Evolutionary conservation across 805 yeast species (phyloP).

Genomic region (Yamadazyma akitaensis): DNA sequence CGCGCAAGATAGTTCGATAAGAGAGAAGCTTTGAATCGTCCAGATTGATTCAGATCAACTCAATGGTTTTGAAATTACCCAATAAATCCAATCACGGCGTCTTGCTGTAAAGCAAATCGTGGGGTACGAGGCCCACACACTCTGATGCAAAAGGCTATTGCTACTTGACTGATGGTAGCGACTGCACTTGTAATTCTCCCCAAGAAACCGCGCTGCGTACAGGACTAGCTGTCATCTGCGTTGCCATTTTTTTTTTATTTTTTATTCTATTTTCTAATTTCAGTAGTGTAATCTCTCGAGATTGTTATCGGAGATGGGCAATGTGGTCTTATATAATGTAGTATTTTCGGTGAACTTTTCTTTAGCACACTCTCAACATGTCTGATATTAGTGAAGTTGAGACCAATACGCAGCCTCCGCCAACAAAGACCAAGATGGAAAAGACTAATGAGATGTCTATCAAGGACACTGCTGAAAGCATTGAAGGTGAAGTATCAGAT

Average conservation of each 20-base stretch:
- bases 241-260: not conserved
- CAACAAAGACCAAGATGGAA: not conserved
- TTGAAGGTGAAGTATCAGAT: conserved; percentile 11
- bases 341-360: not conserved
- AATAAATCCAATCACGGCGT: no score
- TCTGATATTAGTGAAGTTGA: not conserved
- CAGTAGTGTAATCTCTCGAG: not conserved
- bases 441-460: not conserved
- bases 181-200: not conserved
- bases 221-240: not conserved
- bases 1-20: not conserved
- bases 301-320: not conserved
- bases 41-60: no score
- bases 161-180: no score
- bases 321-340: not conserved
- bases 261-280: not conserved
- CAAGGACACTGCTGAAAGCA: conserved; percentile 9
- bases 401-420: not conserved
- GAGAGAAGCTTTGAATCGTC: not conserved
- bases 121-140: no score
- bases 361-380: not conserved
- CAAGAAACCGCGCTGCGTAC: not conserved
- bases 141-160: no score
- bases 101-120: no score
- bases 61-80: no score